Evolutionary conservation across 306 rosid species (phyloP).

Genomic region (Quercus mongolica): DNA sequence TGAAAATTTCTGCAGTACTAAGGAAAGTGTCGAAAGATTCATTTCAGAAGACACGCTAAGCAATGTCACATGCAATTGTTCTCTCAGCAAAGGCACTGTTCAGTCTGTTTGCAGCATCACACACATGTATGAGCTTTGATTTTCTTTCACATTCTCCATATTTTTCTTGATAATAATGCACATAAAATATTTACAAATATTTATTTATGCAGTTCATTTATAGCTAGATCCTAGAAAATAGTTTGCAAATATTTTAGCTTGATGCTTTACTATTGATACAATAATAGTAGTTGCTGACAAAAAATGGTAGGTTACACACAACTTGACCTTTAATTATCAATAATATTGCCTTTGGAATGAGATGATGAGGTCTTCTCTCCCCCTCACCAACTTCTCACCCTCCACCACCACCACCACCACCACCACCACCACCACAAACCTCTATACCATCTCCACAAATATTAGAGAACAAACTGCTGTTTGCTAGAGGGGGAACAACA

Average conservation of each 20-base stretch:
- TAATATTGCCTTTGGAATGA: too few species aligned
- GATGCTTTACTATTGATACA: background rate
- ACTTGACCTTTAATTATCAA: too few species aligned
- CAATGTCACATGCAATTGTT: constrained; percentile 54
- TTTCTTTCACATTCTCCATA: background rate
- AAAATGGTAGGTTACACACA: too few species aligned
- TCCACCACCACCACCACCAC: too few species aligned
- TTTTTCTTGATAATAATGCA: background rate
- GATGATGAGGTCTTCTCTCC: too few species aligned
- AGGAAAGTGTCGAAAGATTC: constrained; percentile 17
- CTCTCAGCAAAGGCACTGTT: constrained; percentile 17
- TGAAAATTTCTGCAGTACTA: constrained; percentile 33
- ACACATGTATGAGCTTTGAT: constrained; percentile 32
- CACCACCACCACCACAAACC: too few species aligned
- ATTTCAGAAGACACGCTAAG: background rate
- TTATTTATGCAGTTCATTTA: background rate
- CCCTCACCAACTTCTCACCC: too few species aligned
- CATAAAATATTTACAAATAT: background rate
- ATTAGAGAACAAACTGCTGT: too few species aligned
- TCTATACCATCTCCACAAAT: too few species aligned
- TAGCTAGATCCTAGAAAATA: background rate
- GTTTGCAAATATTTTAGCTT: background rate
- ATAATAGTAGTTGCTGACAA: background rate
- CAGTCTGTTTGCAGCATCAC: constrained; percentile 45
- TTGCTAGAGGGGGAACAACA: too few species aligned